A percentile compares a stretch with the other conserved stretches of the same genome.
These are phyloP conservation scores for Phaeosphaeriaceae sp. DNA, from an alignment of 2,329 filamentous ascomycete species.

Conservation along the genomic window DNA sequence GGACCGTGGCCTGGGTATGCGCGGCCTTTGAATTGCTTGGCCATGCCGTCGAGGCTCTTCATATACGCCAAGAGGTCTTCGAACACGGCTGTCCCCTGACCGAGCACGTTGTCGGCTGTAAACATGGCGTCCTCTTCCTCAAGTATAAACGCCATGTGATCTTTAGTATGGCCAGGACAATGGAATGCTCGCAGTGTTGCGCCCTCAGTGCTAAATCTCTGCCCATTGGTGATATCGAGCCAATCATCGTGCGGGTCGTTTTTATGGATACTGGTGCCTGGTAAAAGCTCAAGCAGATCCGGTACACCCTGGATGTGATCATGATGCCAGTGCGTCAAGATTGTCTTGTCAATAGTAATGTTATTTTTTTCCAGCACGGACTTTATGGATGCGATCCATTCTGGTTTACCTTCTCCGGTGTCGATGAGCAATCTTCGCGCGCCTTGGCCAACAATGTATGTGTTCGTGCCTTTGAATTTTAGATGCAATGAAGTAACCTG, in stretches of 20 bases:
- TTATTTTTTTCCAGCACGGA: conserved; percentile 70
- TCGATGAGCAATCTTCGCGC: conserved; percentile 79
- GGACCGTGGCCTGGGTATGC: conserved; percentile 90
- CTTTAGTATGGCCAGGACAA: conserved; percentile 77
- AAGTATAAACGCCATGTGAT: conserved; percentile 81
- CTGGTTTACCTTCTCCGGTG: conserved; percentile 80
- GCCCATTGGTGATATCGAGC: conserved; percentile 62
- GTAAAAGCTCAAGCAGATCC: conserved; percentile 70
- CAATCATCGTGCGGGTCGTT: conserved; percentile 61
- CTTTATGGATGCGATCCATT: conserved; percentile 73
- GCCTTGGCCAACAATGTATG: conserved; percentile 86
- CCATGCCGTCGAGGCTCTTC: conserved; percentile 72
- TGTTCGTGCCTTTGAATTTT: conserved; percentile 77
- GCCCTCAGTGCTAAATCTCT: conserved; percentile 64
- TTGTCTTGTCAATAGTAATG: conserved; percentile 69
- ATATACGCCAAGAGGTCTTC: conserved; percentile 77
- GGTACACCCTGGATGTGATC: conserved; percentile 82
- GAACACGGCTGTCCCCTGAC: conserved; percentile 85
- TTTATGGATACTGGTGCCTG: conserved; percentile 70
- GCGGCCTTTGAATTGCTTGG: conserved; percentile 65
- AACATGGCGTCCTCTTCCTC: conserved; percentile 83
- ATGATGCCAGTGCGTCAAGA: conserved; percentile 91
- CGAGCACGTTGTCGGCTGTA: conserved; percentile 87
- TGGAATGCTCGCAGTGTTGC: conserved; percentile 71
- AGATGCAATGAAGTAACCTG: conserved; percentile 9